Evolutionary conservation across 2,329 filamentous ascomycete species (phyloP), one percentile per base, ranked within the genome.

Genomic region (Stagonosporopsis cucurbitacearum): DNA sequence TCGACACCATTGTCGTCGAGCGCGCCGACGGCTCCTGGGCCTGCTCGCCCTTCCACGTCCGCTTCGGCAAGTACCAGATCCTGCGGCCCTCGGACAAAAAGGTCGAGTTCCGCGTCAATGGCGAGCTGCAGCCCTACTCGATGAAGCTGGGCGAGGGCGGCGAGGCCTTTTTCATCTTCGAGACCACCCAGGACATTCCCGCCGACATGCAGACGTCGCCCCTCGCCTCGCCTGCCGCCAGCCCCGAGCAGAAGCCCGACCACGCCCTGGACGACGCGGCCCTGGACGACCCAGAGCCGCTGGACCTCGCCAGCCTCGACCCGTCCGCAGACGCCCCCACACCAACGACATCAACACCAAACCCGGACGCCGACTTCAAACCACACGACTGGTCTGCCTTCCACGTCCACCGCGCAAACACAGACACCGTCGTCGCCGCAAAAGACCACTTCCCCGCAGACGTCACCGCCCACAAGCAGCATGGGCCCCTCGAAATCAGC

Each of bases 91-190:
- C 88, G 57, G 95, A 99, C 78, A 99, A 99, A 80, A 99, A 98
- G 85, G 95, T 99, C 70, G 93, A 98, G 78, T 99, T 99, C 79
- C 86, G 85, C 67, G 93, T 99, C 83, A 99, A 99, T 82, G 90
- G 91, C 70, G 80, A 85, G 58, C 96, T 95, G 78, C 92, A 96
- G 75, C 84, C 95, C 65, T 97, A 96, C 80, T 88, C 95, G 42
- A 99, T 99, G 95, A 99, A 99, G 79, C 84, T 99, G 19, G 95
- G 95, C 40, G 95, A 99, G 74, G 95, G 92, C 48, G 95, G 95
- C 63, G 95, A 99, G 80, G 95, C 95, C 23, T 99, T 99, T 79
- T 99, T 99, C 77, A 92, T 99, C 62, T 98, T 99, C 71, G 92
- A 98, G 79, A 99, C 95, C 8, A 89, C 88, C 49, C 91, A 94